These are phyloP conservation scores for Herpotrichia juniperi DNA, from an alignment of 2,329 filamentous ascomycete species.

Conservation along the genomic window DNA sequence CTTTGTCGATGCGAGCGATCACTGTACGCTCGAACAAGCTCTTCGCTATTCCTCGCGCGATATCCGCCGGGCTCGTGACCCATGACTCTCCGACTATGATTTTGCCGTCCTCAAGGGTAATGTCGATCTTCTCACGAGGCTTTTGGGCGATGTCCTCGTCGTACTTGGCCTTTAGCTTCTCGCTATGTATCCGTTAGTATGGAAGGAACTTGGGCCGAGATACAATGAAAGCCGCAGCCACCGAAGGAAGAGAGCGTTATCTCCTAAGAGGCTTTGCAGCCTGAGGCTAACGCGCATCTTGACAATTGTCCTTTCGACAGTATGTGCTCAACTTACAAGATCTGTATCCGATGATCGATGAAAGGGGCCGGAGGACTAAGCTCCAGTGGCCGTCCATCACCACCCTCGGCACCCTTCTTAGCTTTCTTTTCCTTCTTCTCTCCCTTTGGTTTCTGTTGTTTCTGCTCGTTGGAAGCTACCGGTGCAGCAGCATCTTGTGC, in stretches of 20 bases:
- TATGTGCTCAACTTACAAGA: constrained; percentile 61
- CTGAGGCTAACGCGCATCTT: no score
- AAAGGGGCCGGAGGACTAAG: constrained; percentile 69
- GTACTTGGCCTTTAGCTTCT: constrained; percentile 83
- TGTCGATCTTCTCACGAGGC: constrained; percentile 74
- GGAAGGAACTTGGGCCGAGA: no score
- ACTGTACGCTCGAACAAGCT: constrained; percentile 85
- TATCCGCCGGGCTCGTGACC: constrained; percentile 85
- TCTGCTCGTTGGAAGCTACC: constrained; percentile 24
- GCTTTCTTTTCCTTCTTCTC: constrained; percentile 57
- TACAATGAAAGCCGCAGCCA: no score
- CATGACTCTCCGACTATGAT: constrained; percentile 78
- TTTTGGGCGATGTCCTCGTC: constrained; percentile 75
- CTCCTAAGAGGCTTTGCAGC: no score
- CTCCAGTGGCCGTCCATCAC: constrained; percentile 53
- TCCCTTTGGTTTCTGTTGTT: constrained; percentile 30
- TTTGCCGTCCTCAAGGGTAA: constrained; percentile 76
- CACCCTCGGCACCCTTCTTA: constrained; percentile 36
- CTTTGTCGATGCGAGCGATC: constrained; percentile 82
- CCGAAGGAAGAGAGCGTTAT: no score
- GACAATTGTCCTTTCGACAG: no score
- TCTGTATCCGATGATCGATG: constrained; percentile 79
- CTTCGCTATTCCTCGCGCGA: constrained; percentile 82
- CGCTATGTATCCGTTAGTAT: constrained; percentile 45
- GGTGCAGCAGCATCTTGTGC: no score